Base-by-base conservation (phyloP, 306 rosid genomes). In the Gastrolobium villosum region DNA sequence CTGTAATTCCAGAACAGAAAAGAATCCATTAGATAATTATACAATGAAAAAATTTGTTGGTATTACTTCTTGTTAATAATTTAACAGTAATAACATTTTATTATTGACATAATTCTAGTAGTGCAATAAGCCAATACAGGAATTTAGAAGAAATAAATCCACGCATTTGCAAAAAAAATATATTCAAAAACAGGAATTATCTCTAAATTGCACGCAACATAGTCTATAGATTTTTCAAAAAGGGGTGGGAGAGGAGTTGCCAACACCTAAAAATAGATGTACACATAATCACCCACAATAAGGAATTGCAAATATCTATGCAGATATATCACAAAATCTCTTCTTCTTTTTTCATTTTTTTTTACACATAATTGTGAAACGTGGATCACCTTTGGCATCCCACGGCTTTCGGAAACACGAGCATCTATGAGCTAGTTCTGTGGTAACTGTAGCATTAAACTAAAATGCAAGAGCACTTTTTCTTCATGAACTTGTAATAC, bases 1-100 rank as follows among this genome's bases (percentile, higher is more conserved):
- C 99, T 95, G 90, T 71, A 75, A 81, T 79, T 81, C 35, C 31
- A 55, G 60, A 52, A 49, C 11, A 73, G 62, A 79, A 43, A 68
- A 75, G 14, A 49, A 60, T 6, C 10, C 54, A 28, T 49, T 13
- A 11, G 57, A 57, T 10, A 70, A 54, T 75, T 62, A n/a, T 32
- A 20, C 3, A 13, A 20, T 37, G 50, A 10, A 43, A 14, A 76
- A 65, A 10, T 60, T 52, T 36, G 43, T 37, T 41, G 37, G 14
- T 61, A 26, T 35, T 50, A 36, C 26, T 30, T 5, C 28, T 37
- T 3, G 46, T 72, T 34, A 55, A 46, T 37, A 53, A 53, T 8
- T 72, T 72, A 49, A 14, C 14, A 50, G 66, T 43, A 30, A 64
- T 4, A 49, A 53, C 62, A 44, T 53, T 34, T 60, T 34, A 60